phyloP scores from a whole-genome alignment of 495 filamentous ascomycete species.

The Aspergillus kassunensis region DNA sequence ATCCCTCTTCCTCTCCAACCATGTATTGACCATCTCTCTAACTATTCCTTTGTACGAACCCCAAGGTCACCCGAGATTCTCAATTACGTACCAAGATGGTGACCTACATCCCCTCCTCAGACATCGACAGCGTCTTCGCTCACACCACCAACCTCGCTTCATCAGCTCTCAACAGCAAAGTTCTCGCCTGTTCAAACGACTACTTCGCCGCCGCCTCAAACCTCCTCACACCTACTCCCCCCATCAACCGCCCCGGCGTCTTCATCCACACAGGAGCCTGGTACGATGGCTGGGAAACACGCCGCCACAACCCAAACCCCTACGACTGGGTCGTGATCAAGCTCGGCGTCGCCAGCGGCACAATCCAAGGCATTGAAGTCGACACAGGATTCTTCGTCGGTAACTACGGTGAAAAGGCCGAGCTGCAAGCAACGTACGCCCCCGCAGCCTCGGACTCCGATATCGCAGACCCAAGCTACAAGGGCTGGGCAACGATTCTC shows the following conservation, averaged over 20 bases:
- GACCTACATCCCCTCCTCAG: slow-evolving; percentile 42
- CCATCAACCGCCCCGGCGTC: slow-evolving; percentile 73
- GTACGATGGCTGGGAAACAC: slow-evolving; percentile 96
- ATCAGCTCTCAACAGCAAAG: slow-evolving; percentile 62
- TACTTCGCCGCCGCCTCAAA: slow-evolving; percentile 85
- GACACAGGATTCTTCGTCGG: slow-evolving; percentile 85
- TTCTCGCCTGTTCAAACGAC: slow-evolving; percentile 78
- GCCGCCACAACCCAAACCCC: slow-evolving; percentile 72
- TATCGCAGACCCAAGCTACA: slow-evolving; percentile 54
- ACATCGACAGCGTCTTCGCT: slow-evolving; percentile 68
- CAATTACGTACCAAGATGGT: neutral
- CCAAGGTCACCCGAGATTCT: no score
- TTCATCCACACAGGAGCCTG: slow-evolving; percentile 85
- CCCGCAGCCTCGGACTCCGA: slow-evolving; percentile 53
- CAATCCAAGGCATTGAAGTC: slow-evolving; percentile 74
- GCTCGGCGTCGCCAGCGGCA: slow-evolving; percentile 74
- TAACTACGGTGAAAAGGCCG: slow-evolving; percentile 81
- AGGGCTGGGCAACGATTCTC: slow-evolving; percentile 71
- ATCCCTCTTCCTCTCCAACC: no score
- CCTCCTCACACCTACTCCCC: slow-evolving; percentile 68
- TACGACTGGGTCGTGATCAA: slow-evolving; percentile 84
- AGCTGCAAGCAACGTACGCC: slow-evolving; percentile 72
- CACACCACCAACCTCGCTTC: slow-evolving; percentile 69
- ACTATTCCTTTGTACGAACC: no score
- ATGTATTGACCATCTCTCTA: no score